Percentiles rank a stretch among this genome's conserved stretches.
phyloP scores from a whole-genome alignment of 2,329 filamentous ascomycete genomes.

The Dactylellina drechsleri region DNA sequence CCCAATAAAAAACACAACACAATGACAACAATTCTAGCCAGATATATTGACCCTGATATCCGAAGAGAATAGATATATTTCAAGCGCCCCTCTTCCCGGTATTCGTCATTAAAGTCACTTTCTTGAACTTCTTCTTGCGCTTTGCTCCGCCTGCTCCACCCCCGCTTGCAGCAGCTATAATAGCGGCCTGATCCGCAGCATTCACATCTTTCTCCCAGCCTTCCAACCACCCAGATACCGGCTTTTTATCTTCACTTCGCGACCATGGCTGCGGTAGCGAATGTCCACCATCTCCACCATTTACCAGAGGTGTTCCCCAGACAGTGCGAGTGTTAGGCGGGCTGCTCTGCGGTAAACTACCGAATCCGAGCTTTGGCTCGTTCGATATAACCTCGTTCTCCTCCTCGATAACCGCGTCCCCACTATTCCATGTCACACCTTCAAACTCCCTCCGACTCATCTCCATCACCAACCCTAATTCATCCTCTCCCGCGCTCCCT shows the following conservation, averaged over 20 bases:
- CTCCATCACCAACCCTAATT: conserved; percentile 57
- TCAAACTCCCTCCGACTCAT: conserved; percentile 62
- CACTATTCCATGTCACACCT: conserved; percentile 64
- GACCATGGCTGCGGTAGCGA: neutral
- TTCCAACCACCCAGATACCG: conserved; percentile 79
- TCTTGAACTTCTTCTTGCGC: conserved; percentile 76
- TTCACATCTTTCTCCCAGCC: conserved; percentile 82
- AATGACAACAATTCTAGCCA: too few species aligned
- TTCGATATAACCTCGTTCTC: conserved; percentile 32
- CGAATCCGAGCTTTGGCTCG: conserved; percentile 68
- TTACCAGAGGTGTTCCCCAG: conserved; percentile 84
- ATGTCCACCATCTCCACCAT: conserved; percentile 68
- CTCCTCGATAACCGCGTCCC: conserved; percentile 64
- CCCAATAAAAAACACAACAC: neutral
- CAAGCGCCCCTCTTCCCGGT: conserved; percentile 62
- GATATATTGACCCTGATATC: too few species aligned
- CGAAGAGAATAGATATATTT: conserved; percentile 1
- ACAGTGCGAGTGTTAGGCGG: conserved; percentile 81
- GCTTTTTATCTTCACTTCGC: conserved; percentile 55
- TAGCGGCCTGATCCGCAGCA: conserved; percentile 68
- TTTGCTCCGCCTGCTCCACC: conserved; percentile 62
- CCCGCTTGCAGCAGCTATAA: conserved; percentile 52
- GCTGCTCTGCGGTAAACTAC: conserved; percentile 79
- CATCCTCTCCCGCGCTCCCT: conserved; percentile 19
- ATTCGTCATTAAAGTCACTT: conserved; percentile 78